phyloP scores from a whole-genome alignment of 2,329 filamentous ascomycete genomes.

The Epichloe uncinata region DNA sequence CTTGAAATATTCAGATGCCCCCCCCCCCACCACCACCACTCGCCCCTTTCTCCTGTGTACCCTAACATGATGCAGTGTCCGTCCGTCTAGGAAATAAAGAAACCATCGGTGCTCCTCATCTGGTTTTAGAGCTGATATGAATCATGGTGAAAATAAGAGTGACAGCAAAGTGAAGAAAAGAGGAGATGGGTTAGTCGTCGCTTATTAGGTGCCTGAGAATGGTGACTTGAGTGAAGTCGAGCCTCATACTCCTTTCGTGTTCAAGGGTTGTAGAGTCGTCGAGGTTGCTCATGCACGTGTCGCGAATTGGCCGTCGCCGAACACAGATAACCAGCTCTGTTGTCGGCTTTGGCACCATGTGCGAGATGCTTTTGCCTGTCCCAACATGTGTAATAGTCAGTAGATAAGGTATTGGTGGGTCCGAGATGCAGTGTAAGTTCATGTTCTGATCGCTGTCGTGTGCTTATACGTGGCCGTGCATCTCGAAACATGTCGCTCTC shows the following conservation, averaged over 20 bases:
- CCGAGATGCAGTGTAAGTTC: not conserved
- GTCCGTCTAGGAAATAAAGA: not conserved
- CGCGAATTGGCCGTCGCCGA: not conserved
- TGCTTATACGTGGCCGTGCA: too few relatives aligned
- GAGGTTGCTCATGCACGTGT: not conserved
- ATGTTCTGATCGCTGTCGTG: not conserved
- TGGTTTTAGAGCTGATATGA: too few relatives aligned
- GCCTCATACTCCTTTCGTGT: too few relatives aligned
- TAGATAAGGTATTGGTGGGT: not conserved
- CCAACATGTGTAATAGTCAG: not conserved
- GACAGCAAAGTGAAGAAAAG: too few relatives aligned
- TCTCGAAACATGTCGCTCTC: not conserved
- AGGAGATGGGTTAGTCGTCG: too few relatives aligned
- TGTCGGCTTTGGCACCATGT: not conserved
- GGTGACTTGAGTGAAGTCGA: too few relatives aligned
- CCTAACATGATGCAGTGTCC: not conserved
- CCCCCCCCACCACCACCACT: too few relatives aligned
- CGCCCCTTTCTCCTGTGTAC: not conserved
- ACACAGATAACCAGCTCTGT: slow-evolving; percentile 4
- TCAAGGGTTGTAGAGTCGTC: too few relatives aligned
- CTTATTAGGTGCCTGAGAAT: too few relatives aligned
- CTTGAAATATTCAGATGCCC: not conserved
- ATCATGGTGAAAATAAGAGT: too few relatives aligned
- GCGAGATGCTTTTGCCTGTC: not conserved
- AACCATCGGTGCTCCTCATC: not conserved